Evolutionary conservation across 1,139 yeast genomes (phyloP).

Genomic region (Saccharomycopsis crataegensis): DNA sequence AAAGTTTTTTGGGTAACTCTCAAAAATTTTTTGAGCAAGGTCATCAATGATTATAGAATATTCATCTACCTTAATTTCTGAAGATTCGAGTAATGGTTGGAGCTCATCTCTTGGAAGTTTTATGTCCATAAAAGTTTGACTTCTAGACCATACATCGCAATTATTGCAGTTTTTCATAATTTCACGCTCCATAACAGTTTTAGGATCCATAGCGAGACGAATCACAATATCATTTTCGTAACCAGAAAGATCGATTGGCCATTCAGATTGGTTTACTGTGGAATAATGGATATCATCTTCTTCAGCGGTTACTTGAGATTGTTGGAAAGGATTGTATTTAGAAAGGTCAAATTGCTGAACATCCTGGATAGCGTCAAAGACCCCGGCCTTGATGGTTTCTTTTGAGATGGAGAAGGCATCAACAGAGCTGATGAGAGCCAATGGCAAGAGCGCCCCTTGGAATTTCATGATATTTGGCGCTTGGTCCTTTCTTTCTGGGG

Average conservation of each 20-base stretch:
- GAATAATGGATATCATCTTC: slow-evolving; percentile 24
- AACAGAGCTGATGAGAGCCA: too few species aligned
- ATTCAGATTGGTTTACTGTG: slow-evolving; percentile 25
- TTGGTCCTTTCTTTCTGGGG: too few species aligned
- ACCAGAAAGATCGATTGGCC: slow-evolving; percentile 42
- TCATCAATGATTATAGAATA: slow-evolving; percentile 42
- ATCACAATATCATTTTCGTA: slow-evolving; percentile 48
- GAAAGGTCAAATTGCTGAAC: too few species aligned
- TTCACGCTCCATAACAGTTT: not conserved
- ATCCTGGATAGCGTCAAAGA: too few species aligned
- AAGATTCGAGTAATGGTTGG: slow-evolving; percentile 10
- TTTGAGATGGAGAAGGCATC: too few species aligned
- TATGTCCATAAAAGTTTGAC: slow-evolving; percentile 32
- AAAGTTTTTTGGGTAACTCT: slow-evolving; percentile 39
- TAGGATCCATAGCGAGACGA: slow-evolving; percentile 30
- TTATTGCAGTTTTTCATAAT: not conserved
- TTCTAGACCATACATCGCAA: slow-evolving; percentile 29
- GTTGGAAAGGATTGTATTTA: not conserved
- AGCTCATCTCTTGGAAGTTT: not conserved
- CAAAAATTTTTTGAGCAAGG: slow-evolving; percentile 47
- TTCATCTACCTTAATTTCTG: slow-evolving; percentile 5
- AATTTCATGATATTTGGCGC: too few species aligned
- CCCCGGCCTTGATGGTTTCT: too few species aligned
- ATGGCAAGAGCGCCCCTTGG: too few species aligned
- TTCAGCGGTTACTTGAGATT: not conserved